Evolutionary conservation across 2,329 filamentous ascomycete genomes (phyloP).

Genomic region (Trichoderma breve): DNA sequence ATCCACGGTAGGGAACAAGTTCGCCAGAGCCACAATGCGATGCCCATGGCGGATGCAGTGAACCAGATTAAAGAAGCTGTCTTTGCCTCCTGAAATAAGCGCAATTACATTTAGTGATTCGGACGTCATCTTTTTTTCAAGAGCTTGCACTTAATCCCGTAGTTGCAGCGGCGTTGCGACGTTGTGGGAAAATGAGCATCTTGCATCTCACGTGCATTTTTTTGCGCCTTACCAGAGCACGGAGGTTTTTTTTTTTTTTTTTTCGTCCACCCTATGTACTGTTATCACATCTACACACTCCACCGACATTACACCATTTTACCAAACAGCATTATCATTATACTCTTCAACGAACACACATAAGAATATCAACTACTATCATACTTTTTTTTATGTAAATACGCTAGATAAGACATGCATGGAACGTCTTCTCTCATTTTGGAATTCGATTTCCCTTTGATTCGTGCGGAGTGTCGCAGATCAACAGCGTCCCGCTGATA

Average conservation of each 20-base stretch:
- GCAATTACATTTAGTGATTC: constrained; percentile 74
- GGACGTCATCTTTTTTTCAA: constrained; percentile 38
- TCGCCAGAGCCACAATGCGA: constrained; percentile 80
- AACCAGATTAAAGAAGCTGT: constrained; percentile 89
- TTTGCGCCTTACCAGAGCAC: neutral
- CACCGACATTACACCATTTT: neutral
- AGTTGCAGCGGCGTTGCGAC: neutral
- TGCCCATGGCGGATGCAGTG: constrained; percentile 89
- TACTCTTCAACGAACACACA: neutral
- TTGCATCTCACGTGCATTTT: constrained; percentile 21
- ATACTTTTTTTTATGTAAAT: neutral
- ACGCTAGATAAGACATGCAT: neutral
- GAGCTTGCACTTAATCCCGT: neutral
- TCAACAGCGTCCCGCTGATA: neutral
- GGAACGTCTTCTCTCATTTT: neutral
- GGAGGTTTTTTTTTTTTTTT: neutral
- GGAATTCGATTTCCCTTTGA: neutral
- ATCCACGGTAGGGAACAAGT: constrained; percentile 62
- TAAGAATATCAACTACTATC: neutral
- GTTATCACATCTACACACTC: neutral
- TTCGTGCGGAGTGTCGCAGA: neutral
- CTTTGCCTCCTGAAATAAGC: constrained; percentile 92
- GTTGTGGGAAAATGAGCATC: neutral
- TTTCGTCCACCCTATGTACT: neutral
- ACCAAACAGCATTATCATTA: neutral